Evolutionary conservation across 257 asterid genomes (phyloP).

Genomic region (Lavandula angustifolia): DNA sequence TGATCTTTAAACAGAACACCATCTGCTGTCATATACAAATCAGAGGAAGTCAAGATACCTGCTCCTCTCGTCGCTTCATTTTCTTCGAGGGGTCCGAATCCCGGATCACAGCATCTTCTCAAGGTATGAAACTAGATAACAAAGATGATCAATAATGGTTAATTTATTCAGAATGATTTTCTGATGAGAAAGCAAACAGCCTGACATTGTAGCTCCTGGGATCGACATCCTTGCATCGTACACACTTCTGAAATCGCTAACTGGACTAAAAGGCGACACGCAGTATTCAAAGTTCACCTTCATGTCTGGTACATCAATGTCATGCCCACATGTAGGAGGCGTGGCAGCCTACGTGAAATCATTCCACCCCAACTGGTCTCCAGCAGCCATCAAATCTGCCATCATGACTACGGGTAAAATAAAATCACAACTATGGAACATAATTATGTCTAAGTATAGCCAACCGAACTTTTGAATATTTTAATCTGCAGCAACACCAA

Average conservation of each 20-base stretch:
- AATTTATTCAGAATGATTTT: background rate
- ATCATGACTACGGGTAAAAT: constrained; percentile 72
- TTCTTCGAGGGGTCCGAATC: constrained; percentile 89
- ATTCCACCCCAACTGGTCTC: constrained; percentile 81
- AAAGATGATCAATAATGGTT: background rate
- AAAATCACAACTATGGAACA: no score
- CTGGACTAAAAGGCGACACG: constrained; percentile 70
- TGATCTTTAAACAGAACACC: constrained; percentile 57
- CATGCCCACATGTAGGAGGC: constrained; percentile 91
- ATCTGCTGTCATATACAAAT: constrained; percentile 61
- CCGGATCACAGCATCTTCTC: constrained; percentile 56
- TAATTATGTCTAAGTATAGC: no score
- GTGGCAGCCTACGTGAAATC: constrained; percentile 87
- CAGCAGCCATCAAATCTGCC: constrained; percentile 87
- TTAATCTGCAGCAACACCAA: constrained; percentile 52
- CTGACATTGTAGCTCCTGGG: constrained; percentile 91
- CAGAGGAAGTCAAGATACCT: constrained; percentile 58
- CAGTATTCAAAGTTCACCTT: constrained; percentile 64
- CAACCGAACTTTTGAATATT: background rate
- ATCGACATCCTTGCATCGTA: constrained; percentile 86
- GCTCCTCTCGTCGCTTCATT: constrained; percentile 86
- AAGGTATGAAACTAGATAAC: constrained; percentile 50
- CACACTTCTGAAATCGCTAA: constrained; percentile 68
- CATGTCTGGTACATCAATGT: constrained; percentile 96
- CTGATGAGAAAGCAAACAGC: constrained; percentile 49